Percentiles rank a stretch among this genome's conserved stretches.
Conservation (phyloP, 768 basidiomycete genomes). For the Leccinum variicolor region DNA sequence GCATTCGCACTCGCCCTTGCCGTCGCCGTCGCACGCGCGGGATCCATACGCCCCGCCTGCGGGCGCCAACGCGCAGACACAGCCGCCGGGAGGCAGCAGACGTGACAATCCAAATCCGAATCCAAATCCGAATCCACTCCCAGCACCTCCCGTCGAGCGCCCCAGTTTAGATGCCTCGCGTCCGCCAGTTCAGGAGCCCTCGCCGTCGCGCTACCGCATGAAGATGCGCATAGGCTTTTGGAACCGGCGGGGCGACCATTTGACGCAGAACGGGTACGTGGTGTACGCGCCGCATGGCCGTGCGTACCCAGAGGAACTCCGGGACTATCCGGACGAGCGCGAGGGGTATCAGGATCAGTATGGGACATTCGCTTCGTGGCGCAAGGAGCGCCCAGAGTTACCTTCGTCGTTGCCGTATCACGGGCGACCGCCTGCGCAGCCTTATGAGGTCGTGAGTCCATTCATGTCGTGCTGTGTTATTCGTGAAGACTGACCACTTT, state of each 20-base stretch:
- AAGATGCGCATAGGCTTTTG: slow-evolving; percentile 58
- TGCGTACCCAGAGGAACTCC: slow-evolving; percentile 60
- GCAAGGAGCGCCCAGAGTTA: slow-evolving; percentile 50
- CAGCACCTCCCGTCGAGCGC: slow-evolving; percentile 28
- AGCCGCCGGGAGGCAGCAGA: background rate
- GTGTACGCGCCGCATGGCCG: slow-evolving; percentile 60
- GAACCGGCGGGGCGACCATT: slow-evolving; percentile 75
- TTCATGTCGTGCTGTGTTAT: background rate
- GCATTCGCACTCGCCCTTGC: slow-evolving; percentile 13
- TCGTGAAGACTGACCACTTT: background rate
- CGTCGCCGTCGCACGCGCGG: slow-evolving; percentile 11
- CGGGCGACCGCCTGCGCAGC: slow-evolving; percentile 50
- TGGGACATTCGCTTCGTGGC: slow-evolving; percentile 41
- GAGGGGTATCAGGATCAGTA: slow-evolving; percentile 57
- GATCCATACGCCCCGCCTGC: slow-evolving; percentile 6
- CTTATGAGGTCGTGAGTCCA: slow-evolving; percentile 50
- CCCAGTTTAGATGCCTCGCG: slow-evolving; percentile 21
- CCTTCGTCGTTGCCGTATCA: slow-evolving; percentile 57
- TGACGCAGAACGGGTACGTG: slow-evolving; percentile 51
- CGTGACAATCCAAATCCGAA: slow-evolving; percentile 19
- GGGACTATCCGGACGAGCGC: slow-evolving; percentile 51
- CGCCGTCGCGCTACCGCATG: slow-evolving; percentile 28
- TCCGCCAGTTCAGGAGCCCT: slow-evolving; percentile 26
- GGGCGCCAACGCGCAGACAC: background rate
- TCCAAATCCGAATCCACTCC: slow-evolving; percentile 26